Evolutionary conservation across 169 alveolate genomes (phyloP), one percentile per base, ranked within the genome.

Genomic region (Miamiensis avidus): DNA sequence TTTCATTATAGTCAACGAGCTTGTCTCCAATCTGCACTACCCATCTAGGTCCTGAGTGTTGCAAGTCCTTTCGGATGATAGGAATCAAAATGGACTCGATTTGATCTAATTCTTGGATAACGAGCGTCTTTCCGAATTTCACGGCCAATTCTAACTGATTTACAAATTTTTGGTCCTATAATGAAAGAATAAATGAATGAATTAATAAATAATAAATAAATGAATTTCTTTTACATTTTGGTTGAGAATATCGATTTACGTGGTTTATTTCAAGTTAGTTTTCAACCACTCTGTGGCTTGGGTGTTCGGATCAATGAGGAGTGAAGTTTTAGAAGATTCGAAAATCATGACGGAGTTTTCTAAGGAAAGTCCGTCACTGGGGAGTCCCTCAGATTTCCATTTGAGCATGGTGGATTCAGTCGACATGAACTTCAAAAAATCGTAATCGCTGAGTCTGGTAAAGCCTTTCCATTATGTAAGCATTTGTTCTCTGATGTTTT

Each of bases 11-110:
- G 91, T 97, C 98, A 34, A 96, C 93, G 31, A 90, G 87, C 85
- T 96, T 95, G 87, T 97, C 99, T 85, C 98, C 98, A 64, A 97
- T 87, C 88, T 92, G 90, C 29, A 97, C 97, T 6, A 96, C 98
- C 93, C 94, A 91, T 81, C 98, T 91, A 1, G 99, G 98, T 0
- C 99, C 99, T 88, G 95, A 93, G 69, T 95, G 94, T 20, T 89
- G 78, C 84, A 94, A 87, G 64, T 97, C 99, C 69, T 94, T 91
- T 84, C 99, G 91, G 28, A 97, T 93, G 29, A 97, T 81, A 20
- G 99, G 98, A 86, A 97, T 93, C 28, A 97, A 88, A 79, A 96
- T 83, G 78, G 98, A 89, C 78, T 95, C 98, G 31, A 97, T 92
- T 76, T 94, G 94, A 85, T 97, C 99, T 32, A 95, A 95, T 94